Evolutionary conservation across 2,329 filamentous ascomycete species (phyloP).

Genomic region (Stemphylium beticola): DNA sequence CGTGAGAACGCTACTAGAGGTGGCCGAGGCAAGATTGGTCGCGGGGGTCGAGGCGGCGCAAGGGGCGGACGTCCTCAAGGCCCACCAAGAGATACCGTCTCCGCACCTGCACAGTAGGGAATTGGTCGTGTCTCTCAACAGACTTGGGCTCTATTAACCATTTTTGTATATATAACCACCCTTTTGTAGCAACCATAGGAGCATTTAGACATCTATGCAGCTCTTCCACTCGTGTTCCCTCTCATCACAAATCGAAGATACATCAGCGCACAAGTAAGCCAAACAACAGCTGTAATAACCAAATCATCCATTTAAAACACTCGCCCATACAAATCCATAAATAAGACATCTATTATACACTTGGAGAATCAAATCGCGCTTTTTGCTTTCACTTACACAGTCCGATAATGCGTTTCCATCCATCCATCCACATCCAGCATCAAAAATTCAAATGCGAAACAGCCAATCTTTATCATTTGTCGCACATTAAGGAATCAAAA

Average conservation of each 20-base stretch:
- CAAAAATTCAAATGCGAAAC: no score
- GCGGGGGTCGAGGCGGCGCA: slow-evolving; percentile 31
- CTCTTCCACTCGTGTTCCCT: no score
- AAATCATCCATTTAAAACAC: neutral
- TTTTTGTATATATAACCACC: neutral
- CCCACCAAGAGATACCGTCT: slow-evolving; percentile 14
- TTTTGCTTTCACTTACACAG: neutral
- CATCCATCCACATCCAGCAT: no score
- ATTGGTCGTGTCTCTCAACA: neutral
- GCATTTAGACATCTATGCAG: neutral
- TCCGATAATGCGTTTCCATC: no score
- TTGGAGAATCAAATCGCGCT: neutral
- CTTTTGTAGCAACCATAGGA: neutral
- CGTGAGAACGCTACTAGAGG: slow-evolving; percentile 17
- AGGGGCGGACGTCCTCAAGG: slow-evolving; percentile 31
- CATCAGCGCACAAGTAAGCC: no score
- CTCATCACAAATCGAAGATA: no score
- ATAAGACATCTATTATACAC: neutral
- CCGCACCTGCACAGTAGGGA: neutral
- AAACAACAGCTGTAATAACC: neutral
- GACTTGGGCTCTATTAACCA: neutral
- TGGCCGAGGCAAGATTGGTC: slow-evolving; percentile 24
- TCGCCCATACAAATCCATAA: neutral
- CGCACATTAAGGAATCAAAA: neutral
- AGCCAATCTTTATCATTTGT: no score